These are phyloP conservation scores for Magnaporthales sp. DNA, from an alignment of 2,329 filamentous ascomycete genomes.

Conservation along the genomic window DNA sequence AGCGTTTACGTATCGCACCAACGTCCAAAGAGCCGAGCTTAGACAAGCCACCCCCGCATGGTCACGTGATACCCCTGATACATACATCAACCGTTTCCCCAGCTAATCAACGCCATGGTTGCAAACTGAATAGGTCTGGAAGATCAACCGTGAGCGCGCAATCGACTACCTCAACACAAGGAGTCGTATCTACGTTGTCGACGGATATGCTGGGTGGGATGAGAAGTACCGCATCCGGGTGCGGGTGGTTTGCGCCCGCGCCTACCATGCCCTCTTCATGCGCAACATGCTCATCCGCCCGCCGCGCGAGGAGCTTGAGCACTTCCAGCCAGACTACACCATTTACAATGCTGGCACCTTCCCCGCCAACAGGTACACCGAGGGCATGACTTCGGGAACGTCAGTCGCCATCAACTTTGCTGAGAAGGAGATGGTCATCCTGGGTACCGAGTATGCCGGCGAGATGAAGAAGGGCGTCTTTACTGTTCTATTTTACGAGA, in stretches of 20 bases:
- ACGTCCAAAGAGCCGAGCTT: slow-evolving; percentile 17
- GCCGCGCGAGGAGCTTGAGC: slow-evolving; percentile 79
- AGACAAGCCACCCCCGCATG: slow-evolving; percentile 12
- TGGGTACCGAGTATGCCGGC: slow-evolving; percentile 93
- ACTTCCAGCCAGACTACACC: slow-evolving; percentile 98
- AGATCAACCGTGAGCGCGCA: slow-evolving; percentile 97
- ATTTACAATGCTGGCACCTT: slow-evolving; percentile 99
- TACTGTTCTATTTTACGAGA: slow-evolving; percentile 99
- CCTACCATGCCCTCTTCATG: slow-evolving; percentile 99
- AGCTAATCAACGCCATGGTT: not conserved
- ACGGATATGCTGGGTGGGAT: slow-evolving; percentile 97
- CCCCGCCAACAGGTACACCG: slow-evolving; percentile 96
- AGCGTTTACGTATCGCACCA: slow-evolving; percentile 4
- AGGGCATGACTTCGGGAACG: slow-evolving; percentile 96
- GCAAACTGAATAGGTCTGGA: slow-evolving; percentile 70
- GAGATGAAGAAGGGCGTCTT: slow-evolving; percentile 99
- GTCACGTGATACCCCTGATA: slow-evolving; percentile 5
- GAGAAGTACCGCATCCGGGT: slow-evolving; percentile 97
- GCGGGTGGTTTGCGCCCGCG: slow-evolving; percentile 94
- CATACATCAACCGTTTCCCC: not conserved
- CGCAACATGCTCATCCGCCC: slow-evolving; percentile 99
- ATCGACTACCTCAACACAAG: slow-evolving; percentile 99
- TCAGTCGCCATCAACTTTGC: slow-evolving; percentile 98
- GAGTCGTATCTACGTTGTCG: slow-evolving; percentile 96
- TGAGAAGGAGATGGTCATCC: slow-evolving; percentile 99